Base-by-base conservation (phyloP, 768 basidiomycete species). In the Boletus sp. region DNA sequence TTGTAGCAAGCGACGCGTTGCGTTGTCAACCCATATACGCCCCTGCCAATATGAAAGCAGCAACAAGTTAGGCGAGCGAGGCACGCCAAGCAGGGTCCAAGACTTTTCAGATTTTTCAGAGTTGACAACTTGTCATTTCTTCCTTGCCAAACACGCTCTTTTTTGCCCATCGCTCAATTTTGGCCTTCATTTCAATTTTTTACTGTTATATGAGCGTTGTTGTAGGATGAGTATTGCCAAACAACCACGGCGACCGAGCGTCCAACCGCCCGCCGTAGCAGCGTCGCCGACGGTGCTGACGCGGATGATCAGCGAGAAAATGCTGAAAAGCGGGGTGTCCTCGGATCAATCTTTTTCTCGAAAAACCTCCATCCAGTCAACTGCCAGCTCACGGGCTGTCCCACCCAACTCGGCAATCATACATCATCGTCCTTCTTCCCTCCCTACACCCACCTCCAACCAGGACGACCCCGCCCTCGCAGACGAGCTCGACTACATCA, bases 401-500 rank as follows among this genome's bases (percentile, higher is more conserved):
- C 47, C 47, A 20, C 55, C 52, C 55, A 49, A 33, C 47, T 58
- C 53, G 48, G 52, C 49, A 47, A 60, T 24, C 24, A 24, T 24
- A 24, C 24, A 24, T 24, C 24, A 24, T 24, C n/a, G 40, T 40
- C 18, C 40, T 41, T 18, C 52, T 47, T 11, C 62, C 24, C 64
- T 56, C 59, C 67, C 69, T 51, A 69, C 40, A 17, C 71, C 54
- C 63, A 59, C 63, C 42, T 28, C 44, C 24, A 18, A 44, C 28
- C 45, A 47, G 14, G 30, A 58, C 49, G 61, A 57, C 14, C 47
- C 58, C 35, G 63, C 73, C 17, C 83, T 89, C 55, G 83, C 83
- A 29, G 85, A 89, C 74, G 86, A 87, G 67, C 80, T 87, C 53
- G 87, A 89, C 77, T 90, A 87, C 73, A 87, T 89, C 66, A 84